Conservation (phyloP, 305 asterid species). For the Solanum hybrid region DNA sequence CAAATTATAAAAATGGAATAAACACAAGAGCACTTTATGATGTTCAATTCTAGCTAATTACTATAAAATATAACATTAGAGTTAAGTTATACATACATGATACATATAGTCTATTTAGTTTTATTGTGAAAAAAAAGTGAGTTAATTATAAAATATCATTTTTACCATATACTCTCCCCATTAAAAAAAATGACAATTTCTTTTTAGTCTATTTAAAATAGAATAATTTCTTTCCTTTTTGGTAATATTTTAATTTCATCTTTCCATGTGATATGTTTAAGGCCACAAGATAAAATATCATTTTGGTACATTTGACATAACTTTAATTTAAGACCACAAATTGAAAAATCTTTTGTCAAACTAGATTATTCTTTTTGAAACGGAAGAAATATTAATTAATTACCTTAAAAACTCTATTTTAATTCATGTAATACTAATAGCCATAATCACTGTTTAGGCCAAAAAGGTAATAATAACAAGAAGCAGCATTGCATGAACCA, state of each 20-base stretch:
- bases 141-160: background rate
- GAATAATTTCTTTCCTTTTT: too few species aligned
- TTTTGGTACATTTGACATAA: too few species aligned
- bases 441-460: background rate
- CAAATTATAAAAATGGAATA: background rate
- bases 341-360: too few species aligned
- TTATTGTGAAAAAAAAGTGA: background rate
- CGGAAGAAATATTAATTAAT: background rate
- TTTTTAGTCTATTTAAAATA: too few species aligned
- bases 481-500: conserved; percentile 25
- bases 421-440: background rate
- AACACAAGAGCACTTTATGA: background rate
- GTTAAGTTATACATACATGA: background rate
- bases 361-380: too few species aligned
- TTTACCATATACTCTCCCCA: background rate
- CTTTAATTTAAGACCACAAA: too few species aligned
- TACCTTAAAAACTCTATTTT: background rate
- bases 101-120: background rate
- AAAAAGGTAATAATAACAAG: background rate
- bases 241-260: too few species aligned
- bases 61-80: background rate
- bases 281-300: too few species aligned
- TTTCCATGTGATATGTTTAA: too few species aligned
- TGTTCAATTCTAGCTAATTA: background rate
- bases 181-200: too few species aligned